Percentiles rank a stretch among this genome's conserved stretches.
phyloP scores from a whole-genome alignment of 495 filamentous ascomycete genomes.

The Penicillium angulare region DNA sequence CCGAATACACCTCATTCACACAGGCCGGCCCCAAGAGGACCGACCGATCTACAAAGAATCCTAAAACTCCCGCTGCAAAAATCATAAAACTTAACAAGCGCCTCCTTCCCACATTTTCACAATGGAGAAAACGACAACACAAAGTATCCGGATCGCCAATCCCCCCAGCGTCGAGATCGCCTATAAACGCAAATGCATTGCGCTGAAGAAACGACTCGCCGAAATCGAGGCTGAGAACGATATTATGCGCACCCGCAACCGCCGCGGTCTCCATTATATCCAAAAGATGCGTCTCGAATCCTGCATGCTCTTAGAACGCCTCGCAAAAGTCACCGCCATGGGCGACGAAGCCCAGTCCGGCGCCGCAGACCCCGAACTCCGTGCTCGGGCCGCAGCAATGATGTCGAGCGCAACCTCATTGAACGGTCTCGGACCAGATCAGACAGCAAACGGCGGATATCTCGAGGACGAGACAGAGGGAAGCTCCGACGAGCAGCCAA shows the following conservation, averaged over 20 bases:
- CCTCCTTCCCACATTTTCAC: conserved; percentile 3
- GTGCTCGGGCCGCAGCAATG: conserved; percentile 34
- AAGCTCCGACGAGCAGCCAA: conserved; percentile 49
- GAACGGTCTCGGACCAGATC: conserved; percentile 21
- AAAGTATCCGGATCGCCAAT: conserved; percentile 33
- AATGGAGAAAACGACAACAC: conserved; percentile 31
- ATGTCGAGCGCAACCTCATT: conserved; percentile 27
- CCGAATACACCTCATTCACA: background rate
- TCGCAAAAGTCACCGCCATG: conserved; percentile 80
- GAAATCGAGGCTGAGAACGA: conserved; percentile 92
- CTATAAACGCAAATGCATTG: conserved; percentile 95
- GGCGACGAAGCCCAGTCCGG: conserved; percentile 46
- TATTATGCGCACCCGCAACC: conserved; percentile 69
- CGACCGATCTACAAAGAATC: background rate
- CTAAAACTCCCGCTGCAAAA: background rate
- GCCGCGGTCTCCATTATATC: conserved; percentile 76
- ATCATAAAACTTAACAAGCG: background rate
- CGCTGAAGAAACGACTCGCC: conserved; percentile 83
- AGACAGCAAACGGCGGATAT: conserved; percentile 22
- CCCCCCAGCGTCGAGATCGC: conserved; percentile 94
- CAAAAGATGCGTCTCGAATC: conserved; percentile 89
- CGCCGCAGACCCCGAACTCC: conserved; percentile 34
- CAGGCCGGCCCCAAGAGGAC: background rate
- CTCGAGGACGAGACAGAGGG: conserved; percentile 49
- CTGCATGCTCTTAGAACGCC: conserved; percentile 85